Evolutionary conservation across 495 filamentous ascomycete genomes (phyloP).

Genomic region (Corynascus novoguineensis): DNA sequence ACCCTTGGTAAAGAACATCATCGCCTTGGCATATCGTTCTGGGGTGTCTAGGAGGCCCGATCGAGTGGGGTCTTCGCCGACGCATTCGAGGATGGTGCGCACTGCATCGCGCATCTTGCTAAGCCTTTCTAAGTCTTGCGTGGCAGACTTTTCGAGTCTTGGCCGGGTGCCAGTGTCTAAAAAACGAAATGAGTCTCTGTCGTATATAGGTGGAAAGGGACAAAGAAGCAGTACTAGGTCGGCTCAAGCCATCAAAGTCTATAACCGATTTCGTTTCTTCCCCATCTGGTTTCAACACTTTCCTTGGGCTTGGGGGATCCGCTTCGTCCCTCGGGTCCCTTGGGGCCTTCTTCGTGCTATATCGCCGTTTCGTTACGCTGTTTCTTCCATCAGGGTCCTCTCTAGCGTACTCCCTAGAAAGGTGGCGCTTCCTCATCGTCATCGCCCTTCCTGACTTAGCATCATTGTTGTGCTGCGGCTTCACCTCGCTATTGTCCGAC

Average conservation of each 20-base stretch:
- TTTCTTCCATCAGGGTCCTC: not conserved
- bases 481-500: not conserved
- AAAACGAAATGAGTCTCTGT: not conserved
- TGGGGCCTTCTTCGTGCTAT: not conserved
- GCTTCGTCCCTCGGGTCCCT: not conserved
- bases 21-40: conserved; percentile 86
- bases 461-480: not conserved
- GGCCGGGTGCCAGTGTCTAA: conserved; percentile 61
- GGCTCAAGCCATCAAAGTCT: conserved; percentile 68
- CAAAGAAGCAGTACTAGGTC: conserved; percentile 45
- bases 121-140: conserved; percentile 63
- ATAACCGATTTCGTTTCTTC: conserved; percentile 38
- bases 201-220: not conserved
- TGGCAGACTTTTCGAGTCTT: conserved; percentile 70
- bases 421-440: not conserved
- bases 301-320: no score
- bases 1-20: conserved; percentile 96
- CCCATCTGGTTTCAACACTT: not conserved
- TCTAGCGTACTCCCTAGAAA: not conserved
- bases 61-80: conserved; percentile 89
- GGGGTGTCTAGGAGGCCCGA: conserved; percentile 86
- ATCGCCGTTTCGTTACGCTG: not conserved
- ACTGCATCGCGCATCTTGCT: conserved; percentile 78
- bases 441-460: not conserved
- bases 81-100: conserved; percentile 84